A percentile compares a stretch with the other conserved stretches of the same genome.
These are phyloP conservation scores for Neonothopanus nambi DNA, from an alignment of 1,284 basidiomycete genomes.

Conservation along the genomic window DNA sequence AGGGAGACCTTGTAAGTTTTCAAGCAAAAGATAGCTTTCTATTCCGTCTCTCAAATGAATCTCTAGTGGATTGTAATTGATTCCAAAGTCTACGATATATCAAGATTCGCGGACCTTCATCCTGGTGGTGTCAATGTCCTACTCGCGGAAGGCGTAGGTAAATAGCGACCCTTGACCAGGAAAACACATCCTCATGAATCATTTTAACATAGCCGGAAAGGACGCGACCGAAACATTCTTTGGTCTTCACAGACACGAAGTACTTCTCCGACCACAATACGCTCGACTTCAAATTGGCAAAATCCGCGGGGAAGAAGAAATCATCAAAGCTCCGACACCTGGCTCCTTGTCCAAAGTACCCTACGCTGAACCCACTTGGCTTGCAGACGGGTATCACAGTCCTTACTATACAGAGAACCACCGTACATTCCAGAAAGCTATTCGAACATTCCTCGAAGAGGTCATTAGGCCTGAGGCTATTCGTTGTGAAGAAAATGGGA, in stretches of 20 bases:
- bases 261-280: constrained; percentile 82
- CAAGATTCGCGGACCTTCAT: constrained; percentile 71
- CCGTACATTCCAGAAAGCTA: constrained; percentile 62
- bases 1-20: constrained; percentile 61
- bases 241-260: constrained; percentile 87
- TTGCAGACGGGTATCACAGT: constrained; percentile 74
- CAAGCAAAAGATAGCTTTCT: neutral
- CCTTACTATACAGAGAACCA: constrained; percentile 86
- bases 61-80: constrained; percentile 74
- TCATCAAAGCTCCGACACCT: constrained; percentile 58
- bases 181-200: neutral
- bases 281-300: constrained; percentile 80
- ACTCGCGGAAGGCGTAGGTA: constrained; percentile 54
- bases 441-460: constrained; percentile 64
- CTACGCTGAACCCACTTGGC: constrained; percentile 90
- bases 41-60: neutral
- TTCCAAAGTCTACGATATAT: constrained; percentile 75
- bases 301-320: constrained; percentile 67
- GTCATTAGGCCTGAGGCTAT: constrained; percentile 65
- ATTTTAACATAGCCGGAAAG: constrained; percentile 48
- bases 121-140: constrained; percentile 70
- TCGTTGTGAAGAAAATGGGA: constrained; percentile 78
- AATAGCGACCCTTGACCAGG: constrained; percentile 22
- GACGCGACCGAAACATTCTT: constrained; percentile 92
- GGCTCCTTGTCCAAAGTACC: constrained; percentile 80